Conservation (phyloP, 1,284 basidiomycete genomes). For the Pterula multifida region DNA sequence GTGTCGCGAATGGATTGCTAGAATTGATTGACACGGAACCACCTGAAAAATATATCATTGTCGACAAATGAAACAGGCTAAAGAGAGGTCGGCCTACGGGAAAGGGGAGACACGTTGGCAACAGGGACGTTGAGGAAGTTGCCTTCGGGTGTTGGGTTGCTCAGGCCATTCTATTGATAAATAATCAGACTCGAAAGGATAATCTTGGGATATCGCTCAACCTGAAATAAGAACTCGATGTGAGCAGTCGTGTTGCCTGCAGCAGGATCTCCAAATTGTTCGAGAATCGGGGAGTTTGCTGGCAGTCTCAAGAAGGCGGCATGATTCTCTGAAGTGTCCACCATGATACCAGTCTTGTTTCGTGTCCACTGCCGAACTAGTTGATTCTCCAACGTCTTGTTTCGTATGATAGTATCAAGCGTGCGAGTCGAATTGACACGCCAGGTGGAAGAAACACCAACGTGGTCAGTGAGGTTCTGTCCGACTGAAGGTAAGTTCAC, state of each 20-base stretch:
- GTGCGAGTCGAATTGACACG: slow-evolving; percentile 14
- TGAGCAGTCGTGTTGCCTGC: slow-evolving; percentile 12
- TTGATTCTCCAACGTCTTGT: slow-evolving; percentile 12
- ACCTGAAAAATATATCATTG: too few species aligned
- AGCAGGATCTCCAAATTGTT: slow-evolving; percentile 11
- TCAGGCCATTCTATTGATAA: neutral
- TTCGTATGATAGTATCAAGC: slow-evolving; percentile 12
- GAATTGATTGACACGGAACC: slow-evolving; percentile 10
- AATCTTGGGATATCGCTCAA: slow-evolving; percentile 1
- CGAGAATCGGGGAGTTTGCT: slow-evolving; percentile 10
- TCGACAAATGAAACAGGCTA: neutral
- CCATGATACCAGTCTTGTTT: slow-evolving; percentile 15
- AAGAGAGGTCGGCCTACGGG: slow-evolving; percentile 7
- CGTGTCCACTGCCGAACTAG: slow-evolving; percentile 12
- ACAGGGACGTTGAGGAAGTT: slow-evolving; percentile 1
- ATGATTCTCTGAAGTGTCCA: slow-evolving; percentile 11
- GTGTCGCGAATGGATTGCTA: slow-evolving; percentile 17
- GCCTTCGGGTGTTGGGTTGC: neutral
- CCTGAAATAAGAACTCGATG: slow-evolving; percentile 9
- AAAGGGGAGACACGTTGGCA: slow-evolving; percentile 10
- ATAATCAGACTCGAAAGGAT: neutral
- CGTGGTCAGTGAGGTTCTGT: slow-evolving; percentile 29
- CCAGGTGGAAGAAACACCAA: slow-evolving; percentile 13
- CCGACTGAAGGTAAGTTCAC: slow-evolving; percentile 24
- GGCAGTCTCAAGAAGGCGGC: slow-evolving; percentile 16